phyloP scores from a whole-genome alignment of 2,329 filamentous ascomycete species.

The Verticillium klebahnii region DNA sequence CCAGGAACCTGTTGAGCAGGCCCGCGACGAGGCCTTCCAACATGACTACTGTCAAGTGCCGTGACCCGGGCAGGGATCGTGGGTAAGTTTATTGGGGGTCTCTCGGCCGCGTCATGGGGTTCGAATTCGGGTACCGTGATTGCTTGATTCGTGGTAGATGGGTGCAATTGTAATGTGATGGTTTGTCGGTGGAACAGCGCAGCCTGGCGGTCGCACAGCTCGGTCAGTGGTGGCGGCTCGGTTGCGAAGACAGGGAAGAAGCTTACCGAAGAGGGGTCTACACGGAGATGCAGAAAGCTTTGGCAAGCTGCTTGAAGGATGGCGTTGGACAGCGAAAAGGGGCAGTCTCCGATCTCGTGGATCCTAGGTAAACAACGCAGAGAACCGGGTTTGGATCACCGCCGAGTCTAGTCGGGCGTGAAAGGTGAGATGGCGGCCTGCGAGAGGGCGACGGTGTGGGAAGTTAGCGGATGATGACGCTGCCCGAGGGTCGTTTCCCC shows the following conservation, averaged over 20 bases:
- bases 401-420: neutral
- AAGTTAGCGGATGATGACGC: conserved; percentile 3
- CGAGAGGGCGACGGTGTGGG: neutral
- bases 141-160: conserved; percentile 16
- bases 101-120: neutral
- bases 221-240: neutral
- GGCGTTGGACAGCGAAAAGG: neutral
- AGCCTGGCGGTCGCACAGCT: neutral
- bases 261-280: neutral
- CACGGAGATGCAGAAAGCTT: neutral
- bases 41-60: conserved; percentile 66
- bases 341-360: neutral
- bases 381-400: neutral
- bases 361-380: neutral
- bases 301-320: neutral
- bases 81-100: neutral
- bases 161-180: neutral
- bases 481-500: neutral
- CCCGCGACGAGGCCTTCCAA: conserved; percentile 95
- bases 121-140: conserved; percentile 9
- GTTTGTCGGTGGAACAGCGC: neutral
- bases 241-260: neutral
- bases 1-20: conserved; percentile 97
- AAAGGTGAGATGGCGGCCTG: neutral
- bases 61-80: conserved; percentile 65